Conservation (phyloP, 257 asterid species). For the Rubia yunnanensis region DNA sequence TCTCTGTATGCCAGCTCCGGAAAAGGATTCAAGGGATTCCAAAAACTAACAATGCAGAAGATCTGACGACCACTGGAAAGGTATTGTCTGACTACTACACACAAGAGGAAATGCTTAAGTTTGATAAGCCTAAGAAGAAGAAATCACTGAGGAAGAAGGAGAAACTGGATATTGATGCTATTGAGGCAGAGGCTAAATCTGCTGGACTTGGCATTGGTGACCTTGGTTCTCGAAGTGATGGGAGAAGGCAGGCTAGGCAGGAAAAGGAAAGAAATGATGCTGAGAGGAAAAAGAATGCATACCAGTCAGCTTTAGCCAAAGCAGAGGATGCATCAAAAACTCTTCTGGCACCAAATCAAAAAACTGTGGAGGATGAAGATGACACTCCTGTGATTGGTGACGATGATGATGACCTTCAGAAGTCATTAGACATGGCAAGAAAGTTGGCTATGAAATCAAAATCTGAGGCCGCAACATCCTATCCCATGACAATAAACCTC, state of each 20-base stretch:
- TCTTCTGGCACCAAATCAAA: constrained; percentile 38
- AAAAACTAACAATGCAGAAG: constrained; percentile 36
- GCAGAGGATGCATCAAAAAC: constrained; percentile 94
- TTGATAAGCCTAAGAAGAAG: constrained; percentile 91
- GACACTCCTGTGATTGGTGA: constrained; percentile 60
- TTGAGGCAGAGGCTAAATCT: constrained; percentile 90
- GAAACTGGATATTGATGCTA: constrained; percentile 72
- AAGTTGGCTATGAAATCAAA: constrained; percentile 64
- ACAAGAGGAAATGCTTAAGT: constrained; percentile 79
- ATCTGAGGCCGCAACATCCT: constrained; percentile 41
- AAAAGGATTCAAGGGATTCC: constrained; percentile 71
- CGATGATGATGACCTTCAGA: constrained; percentile 84
- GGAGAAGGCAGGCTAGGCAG: constrained; percentile 58
- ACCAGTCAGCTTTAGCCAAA: constrained; percentile 63
- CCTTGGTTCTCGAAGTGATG: constrained; percentile 78
- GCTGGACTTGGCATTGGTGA: constrained; percentile 82
- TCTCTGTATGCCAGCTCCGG: constrained; percentile 55
- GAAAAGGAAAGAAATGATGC: constrained; percentile 71
- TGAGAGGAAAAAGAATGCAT: constrained; percentile 71
- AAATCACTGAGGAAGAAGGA: constrained; percentile 86
- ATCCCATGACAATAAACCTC: constrained; percentile 35
- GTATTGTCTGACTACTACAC: constrained; percentile 69
- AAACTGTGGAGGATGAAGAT: constrained; percentile 44
- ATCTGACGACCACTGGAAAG: constrained; percentile 54
- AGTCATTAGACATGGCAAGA: constrained; percentile 86